Evolutionary conservation across 805 yeast genomes (phyloP).

Genomic region (Starmera dryadoides): DNA sequence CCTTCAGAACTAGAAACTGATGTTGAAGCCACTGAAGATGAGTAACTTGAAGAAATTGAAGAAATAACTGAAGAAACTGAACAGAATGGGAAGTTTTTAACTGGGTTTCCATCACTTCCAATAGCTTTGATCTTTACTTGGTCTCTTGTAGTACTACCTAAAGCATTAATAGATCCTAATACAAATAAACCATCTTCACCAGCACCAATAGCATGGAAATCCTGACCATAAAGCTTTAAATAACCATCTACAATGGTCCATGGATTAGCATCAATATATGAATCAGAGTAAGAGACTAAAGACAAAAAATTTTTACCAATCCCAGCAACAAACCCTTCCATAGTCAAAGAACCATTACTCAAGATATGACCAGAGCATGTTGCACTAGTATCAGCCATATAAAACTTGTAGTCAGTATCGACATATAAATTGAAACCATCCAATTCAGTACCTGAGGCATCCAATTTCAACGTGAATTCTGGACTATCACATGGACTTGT

Average conservation of each 20-base stretch:
- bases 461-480: background rate
- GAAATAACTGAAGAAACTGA: background rate
- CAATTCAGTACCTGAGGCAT: background rate
- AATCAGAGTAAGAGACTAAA: background rate
- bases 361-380: background rate
- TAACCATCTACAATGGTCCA: conserved; percentile 2
- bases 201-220: conserved; percentile 4
- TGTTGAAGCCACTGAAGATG: background rate
- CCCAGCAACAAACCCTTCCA: background rate
- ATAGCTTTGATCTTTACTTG: background rate
- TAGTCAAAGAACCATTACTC: background rate
- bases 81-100: background rate
- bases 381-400: background rate
- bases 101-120: background rate
- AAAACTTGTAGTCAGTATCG: background rate
- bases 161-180: conserved; percentile 4
- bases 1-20: background rate
- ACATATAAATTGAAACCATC: background rate
- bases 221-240: conserved; percentile 1
- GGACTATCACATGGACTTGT: background rate
- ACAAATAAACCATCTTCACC: conserved; percentile 2
- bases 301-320: background rate
- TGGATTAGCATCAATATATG: background rate
- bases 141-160: conserved; percentile 1
- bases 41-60: background rate